Conservation (phyloP, 768 basidiomycete genomes). For the Leucogyrophana mollusca region DNA sequence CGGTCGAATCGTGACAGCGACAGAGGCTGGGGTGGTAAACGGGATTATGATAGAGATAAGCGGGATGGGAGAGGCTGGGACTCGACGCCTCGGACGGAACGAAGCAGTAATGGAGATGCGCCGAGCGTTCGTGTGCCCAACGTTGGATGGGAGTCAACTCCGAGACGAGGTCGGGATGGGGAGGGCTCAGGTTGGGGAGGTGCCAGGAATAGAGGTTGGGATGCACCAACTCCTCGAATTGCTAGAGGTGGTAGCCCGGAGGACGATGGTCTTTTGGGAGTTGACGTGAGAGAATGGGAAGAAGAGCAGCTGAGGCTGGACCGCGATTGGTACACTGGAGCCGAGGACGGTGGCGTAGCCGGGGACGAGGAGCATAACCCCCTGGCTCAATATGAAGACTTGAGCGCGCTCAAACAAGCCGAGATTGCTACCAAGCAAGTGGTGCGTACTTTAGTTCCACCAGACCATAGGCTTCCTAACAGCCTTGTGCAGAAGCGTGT, state of each 20-base stretch:
- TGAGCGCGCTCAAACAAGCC: conserved; percentile 63
- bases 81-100: conserved; percentile 60
- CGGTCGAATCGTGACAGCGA: conserved; percentile 78
- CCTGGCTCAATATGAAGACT: conserved; percentile 89
- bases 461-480: conserved; percentile 14
- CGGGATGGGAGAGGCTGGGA: conserved; percentile 47
- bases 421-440: conserved; percentile 77
- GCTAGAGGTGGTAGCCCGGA: conserved; percentile 69
- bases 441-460: conserved; percentile 38
- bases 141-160: conserved; percentile 93
- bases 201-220: conserved; percentile 61
- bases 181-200: conserved; percentile 65
- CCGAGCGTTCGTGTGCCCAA: conserved; percentile 90
- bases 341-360: conserved; percentile 82
- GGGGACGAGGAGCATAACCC: conserved; percentile 94
- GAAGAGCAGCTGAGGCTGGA: conserved; percentile 92
- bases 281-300: conserved; percentile 92
- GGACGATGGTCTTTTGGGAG: conserved; percentile 57
- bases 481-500: conserved; percentile 63
- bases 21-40: conserved; percentile 46
- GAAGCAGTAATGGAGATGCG: conserved; percentile 52
- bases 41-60: conserved; percentile 32
- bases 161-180: conserved; percentile 53
- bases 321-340: conserved; percentile 94
- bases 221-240: conserved; percentile 78